Base-by-base conservation (phyloP, 1,284 basidiomycete species). In the Pyrrhoderma lamaoense region DNA sequence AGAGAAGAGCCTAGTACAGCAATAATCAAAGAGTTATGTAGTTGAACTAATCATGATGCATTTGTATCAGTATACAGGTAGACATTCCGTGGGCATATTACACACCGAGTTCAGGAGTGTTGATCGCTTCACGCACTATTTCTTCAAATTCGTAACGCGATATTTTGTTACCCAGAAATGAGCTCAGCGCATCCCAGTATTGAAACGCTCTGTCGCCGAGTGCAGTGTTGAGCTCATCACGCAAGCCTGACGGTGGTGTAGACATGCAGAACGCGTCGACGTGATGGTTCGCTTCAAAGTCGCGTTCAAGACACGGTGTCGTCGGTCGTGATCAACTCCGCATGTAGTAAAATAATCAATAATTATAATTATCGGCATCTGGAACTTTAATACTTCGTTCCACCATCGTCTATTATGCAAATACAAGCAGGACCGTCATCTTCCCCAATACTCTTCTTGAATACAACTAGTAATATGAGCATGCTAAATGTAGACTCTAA, bases 21-120 rank as follows among this genome's bases (percentile, higher is more conserved):
- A 36, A 89, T 86, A 43, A 90, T 80, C 23, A 90, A 72, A 2
- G 86, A 78, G 64, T 90, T 90, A 61, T 90, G 87, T 2, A 89
- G 69, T 63, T 86, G 83, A 27, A 89, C 84, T 85, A 58, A 21
- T 49, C 22, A 42, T 16, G 38, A 35, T 23, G 37, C n/a, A n/a
- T n/a, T 23, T 36, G n/a, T n/a, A 38, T 11, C 35, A 42, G 42
- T 34, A n/a, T 37, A 4, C 11, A 21, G 14, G 1, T 11, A 16
- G 39, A 36, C 7, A 42, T 16, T 16, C 7, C 14, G 16, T 13
- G 38, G 8, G 3, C 42, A 34, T 27, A 38, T 39, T 49, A 60
- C 70, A 56, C 56, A 83, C 83, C 70, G 21, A 89, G 74, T 51
- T 73, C 76, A 16, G 78, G 73, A 1, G 77, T 77, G 60, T 82